A percentile compares a stretch with the other conserved stretches of the same genome.
These are phyloP conservation scores for Euphorbia tirucalli DNA, from an alignment of 345 rosid species.

Conservation along the genomic window DNA sequence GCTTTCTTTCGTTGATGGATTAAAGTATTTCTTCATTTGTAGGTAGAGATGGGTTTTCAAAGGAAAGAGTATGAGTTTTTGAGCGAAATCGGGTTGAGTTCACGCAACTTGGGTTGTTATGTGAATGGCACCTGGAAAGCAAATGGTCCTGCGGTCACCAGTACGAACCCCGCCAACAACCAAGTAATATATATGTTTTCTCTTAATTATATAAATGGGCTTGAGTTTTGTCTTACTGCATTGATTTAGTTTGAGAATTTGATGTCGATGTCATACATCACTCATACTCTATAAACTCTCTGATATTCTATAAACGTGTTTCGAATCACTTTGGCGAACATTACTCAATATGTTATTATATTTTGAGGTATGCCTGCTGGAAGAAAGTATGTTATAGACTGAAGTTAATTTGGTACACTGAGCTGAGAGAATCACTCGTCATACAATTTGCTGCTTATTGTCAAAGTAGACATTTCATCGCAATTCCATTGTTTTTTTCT, in stretches of 20 bases:
- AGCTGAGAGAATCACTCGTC: neutral
- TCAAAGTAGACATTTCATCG: neutral
- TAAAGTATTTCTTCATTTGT: neutral
- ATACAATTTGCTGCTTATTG: neutral
- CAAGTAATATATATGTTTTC: conserved; percentile 43
- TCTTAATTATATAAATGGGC: neutral
- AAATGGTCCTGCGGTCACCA: conserved; percentile 58
- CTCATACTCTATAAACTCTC: no score
- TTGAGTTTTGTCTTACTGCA: neutral
- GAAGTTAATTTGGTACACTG: no score
- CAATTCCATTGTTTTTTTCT: neutral
- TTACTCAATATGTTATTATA: no score
- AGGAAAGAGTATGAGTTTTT: conserved; percentile 65
- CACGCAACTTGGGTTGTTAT: conserved; percentile 64
- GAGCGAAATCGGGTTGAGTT: conserved; percentile 68
- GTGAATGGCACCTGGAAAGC: conserved; percentile 81
- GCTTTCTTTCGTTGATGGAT: neutral
- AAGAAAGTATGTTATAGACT: no score
- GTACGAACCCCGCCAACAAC: conserved; percentile 76
- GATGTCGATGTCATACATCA: neutral
- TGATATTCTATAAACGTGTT: no score
- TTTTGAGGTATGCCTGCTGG: no score
- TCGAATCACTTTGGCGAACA: no score
- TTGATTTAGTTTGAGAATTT: neutral
- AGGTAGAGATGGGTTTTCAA: conserved; percentile 63